phyloP scores from a whole-genome alignment of 352 stramenopile species.

The Pelagophyceae sp. region DNA sequence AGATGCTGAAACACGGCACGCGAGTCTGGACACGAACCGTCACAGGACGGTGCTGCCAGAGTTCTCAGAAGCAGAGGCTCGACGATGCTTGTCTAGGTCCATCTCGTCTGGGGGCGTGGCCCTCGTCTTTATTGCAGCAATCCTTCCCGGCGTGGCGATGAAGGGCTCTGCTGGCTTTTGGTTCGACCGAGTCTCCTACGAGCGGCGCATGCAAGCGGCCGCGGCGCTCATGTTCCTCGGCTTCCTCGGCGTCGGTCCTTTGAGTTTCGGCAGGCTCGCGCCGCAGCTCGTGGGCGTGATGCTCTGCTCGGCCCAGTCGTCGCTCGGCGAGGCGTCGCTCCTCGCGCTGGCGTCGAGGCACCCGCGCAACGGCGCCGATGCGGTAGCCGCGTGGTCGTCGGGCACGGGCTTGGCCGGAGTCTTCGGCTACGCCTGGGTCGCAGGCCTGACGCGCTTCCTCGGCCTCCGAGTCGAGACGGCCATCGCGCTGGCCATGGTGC shows the following conservation, averaged over 20 bases:
- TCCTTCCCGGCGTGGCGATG: conserved; percentile 70
- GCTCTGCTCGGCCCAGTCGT: conserved; percentile 65
- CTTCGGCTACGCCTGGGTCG: conserved; percentile 72
- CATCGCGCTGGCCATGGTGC: conserved; percentile 23
- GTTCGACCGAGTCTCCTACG: conserved; percentile 82
- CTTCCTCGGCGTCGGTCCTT: conserved; percentile 59
- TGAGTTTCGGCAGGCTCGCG: conserved; percentile 40
- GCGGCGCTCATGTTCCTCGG: conserved; percentile 65
- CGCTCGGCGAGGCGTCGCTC: conserved; percentile 72
- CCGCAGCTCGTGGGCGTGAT: conserved; percentile 73
- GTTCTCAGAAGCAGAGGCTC: too few species aligned
- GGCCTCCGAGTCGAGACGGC: conserved; percentile 36
- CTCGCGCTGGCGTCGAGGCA: conserved; percentile 66
- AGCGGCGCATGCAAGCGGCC: conserved; percentile 56
- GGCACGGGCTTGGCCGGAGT: conserved; percentile 80
- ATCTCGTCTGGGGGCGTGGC: conserved; percentile 76
- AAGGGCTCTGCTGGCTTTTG: conserved; percentile 81
- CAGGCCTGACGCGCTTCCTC: conserved; percentile 51
- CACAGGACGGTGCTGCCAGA: too few species aligned
- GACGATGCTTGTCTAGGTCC: too few species aligned
- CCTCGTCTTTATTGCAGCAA: conserved; percentile 80
- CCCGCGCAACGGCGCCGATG: conserved; percentile 41
- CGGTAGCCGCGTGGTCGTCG: conserved; percentile 77
- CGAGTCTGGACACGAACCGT: too few species aligned
- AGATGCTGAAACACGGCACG: too few species aligned